Evolutionary conservation across 2,329 filamentous ascomycete species (phyloP), one percentile per base, ranked within the genome.

Genomic region (Fusarium mangiferae): DNA sequence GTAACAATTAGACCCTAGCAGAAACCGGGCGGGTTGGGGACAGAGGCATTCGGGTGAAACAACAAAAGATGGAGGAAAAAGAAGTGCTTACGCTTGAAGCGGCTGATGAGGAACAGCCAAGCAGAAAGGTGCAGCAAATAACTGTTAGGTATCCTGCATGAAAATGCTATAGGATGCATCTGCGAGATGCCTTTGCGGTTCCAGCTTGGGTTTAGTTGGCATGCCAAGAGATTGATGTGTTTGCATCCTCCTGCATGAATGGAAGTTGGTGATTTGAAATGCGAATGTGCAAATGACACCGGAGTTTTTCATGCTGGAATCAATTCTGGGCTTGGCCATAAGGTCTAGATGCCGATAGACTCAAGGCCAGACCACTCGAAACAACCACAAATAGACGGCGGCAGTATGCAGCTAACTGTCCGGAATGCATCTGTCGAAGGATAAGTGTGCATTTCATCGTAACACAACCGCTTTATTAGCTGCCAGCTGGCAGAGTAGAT

Each of bases 1-100:
- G 66, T 59, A 70, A 56, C 62, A 66, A 77, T 68, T 76, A 68
- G 74, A 62, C 60, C 70, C 62, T 51, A 39, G 54, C 44, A 67
- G 39, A 62, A 72, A 72, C 73, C 64, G 55, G 68, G 66, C 52
- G 42, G 55, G 62, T 70, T 60, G 65, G 58, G 63, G 61, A 46
- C 41, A 41, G 30, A 66, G 46, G 62, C 57, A 62, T 54, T 55
- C 36, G 45, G 24, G 55, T 66, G 68, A 69, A 52, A 65, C 62
- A 71, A 66, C 48, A 55, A 28, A 44, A 62, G 42, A 63, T 66
- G 38, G n/a, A 48, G 26, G 46, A 17, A 46, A 35, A 49, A 54
- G 35, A 26, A 41, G 28, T 57, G 51, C 41, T 54, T 46, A 69
- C 62, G 62, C 62, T 74, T 66, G 41, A 64, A 73, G 63, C 68